Conservation (phyloP, 257 asterid species). For the Solanum chilense region DNA sequence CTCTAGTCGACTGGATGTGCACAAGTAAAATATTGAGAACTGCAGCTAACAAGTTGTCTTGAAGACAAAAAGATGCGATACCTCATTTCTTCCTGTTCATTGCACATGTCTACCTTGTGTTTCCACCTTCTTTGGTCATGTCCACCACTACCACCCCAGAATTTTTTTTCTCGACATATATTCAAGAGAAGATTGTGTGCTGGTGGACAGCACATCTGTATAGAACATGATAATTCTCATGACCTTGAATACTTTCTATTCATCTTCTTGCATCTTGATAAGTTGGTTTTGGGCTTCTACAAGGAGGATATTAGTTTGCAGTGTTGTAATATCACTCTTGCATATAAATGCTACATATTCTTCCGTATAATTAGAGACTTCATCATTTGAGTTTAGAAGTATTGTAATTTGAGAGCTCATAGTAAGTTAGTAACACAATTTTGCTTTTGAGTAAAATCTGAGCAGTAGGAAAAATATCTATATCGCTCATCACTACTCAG, state of each 20-base stretch:
- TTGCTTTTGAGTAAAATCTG: neutral
- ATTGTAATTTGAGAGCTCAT: neutral
- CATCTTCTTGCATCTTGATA: neutral
- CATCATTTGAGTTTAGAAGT: neutral
- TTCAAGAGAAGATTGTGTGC: neutral
- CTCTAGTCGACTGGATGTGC: neutral
- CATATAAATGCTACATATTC: neutral
- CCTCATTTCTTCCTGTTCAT: neutral
- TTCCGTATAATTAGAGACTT: neutral
- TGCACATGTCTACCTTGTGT: neutral
- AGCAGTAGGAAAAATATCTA: neutral
- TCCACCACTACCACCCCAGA: neutral
- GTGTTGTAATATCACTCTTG: neutral
- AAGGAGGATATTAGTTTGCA: neutral
- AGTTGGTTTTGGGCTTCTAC: neutral
- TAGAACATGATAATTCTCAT: neutral
- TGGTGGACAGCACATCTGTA: neutral
- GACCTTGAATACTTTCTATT: neutral
- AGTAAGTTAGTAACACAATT: neutral
- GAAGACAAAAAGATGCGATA: neutral
- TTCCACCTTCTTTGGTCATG: neutral
- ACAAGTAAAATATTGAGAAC: neutral
- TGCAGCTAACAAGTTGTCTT: neutral
- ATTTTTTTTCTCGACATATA: neutral
- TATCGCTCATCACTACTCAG: neutral